Conservation (phyloP, 441 rosid genomes). For the Croton setiger region DNA sequence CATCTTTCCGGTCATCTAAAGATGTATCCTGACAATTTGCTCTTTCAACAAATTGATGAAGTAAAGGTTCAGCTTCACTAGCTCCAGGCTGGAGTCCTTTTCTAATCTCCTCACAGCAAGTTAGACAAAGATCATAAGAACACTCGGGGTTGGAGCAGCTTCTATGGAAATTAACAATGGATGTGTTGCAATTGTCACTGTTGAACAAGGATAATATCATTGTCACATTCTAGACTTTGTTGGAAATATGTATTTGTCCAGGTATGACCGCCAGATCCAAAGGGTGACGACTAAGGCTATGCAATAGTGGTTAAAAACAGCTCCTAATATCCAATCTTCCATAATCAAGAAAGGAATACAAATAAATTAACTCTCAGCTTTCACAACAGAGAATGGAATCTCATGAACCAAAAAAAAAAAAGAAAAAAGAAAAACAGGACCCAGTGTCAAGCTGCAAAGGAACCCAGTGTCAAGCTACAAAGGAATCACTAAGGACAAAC, state of each 20-base stretch:
- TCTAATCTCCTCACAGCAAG: conserved; percentile 68
- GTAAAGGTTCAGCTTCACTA: conserved; percentile 22
- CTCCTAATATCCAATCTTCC: conserved; percentile 3
- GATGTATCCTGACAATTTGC: conserved; percentile 21
- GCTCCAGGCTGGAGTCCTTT: conserved; percentile 50
- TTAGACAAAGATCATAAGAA: conserved; percentile 65
- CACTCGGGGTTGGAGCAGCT: conserved; percentile 57
- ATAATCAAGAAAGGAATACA: background rate
- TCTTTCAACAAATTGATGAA: conserved; percentile 26
- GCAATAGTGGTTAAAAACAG: background rate
- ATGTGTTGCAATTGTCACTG: conserved; percentile 70
- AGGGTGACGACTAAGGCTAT: background rate
- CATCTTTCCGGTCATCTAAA: conserved; percentile 24
- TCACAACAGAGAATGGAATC: background rate
- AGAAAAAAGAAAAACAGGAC: too few relatives aligned
- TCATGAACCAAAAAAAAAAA: background rate
- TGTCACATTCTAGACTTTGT: background rate
- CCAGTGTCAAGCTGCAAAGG: background rate
- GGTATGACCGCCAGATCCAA: background rate
- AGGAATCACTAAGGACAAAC: background rate
- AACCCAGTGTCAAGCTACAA: background rate
- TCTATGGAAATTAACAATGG: conserved; percentile 65
- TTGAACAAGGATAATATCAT: conserved; percentile 14
- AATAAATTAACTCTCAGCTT: background rate
- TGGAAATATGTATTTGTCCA: background rate